A percentile compares a stretch with the other conserved stretches of the same genome.
Evolutionary conservation across 1,284 basidiomycete species (phyloP).

Genomic region (Rhodotorula sp.): DNA sequence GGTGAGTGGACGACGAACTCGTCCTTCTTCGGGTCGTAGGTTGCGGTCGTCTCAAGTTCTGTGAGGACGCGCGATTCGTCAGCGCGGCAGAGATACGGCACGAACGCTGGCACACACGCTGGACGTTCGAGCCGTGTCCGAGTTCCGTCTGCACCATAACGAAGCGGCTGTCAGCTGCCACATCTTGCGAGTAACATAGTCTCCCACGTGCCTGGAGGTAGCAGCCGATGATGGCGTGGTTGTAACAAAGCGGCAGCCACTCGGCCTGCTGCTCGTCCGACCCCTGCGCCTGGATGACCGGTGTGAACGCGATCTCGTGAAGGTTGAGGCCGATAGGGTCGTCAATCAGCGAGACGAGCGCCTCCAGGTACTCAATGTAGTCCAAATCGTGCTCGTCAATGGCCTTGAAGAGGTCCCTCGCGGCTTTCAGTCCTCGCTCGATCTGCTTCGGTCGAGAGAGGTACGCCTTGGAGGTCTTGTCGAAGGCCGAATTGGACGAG

Average conservation of each 20-base stretch:
- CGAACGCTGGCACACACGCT: no score
- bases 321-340: conserved; percentile 58
- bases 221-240: conserved; percentile 50
- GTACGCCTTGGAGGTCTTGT: conserved; percentile 62
- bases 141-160: conserved; percentile 50
- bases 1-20: conserved; percentile 77
- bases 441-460: conserved; percentile 58
- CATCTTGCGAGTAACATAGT: conserved; percentile 44
- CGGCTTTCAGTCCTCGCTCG: conserved; percentile 56
- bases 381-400: conserved; percentile 59
- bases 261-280: conserved; percentile 47
- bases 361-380: conserved; percentile 50
- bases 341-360: conserved; percentile 51
- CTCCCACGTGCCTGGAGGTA: conserved; percentile 2
- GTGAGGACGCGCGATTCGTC: neutral
- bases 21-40: conserved; percentile 64
- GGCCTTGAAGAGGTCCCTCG: conserved; percentile 61
- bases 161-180: conserved; percentile 57
- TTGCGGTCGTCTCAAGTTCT: conserved; percentile 71
- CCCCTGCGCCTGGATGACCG: conserved; percentile 33
- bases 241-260: conserved; percentile 52
- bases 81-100: no score
- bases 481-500: conserved; percentile 61
- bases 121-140: conserved; percentile 72
- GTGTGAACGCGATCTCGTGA: conserved; percentile 55